Evolutionary conservation across 2,329 filamentous ascomycete genomes (phyloP).

Genomic region (Ophiosphaerella herpotricha): DNA sequence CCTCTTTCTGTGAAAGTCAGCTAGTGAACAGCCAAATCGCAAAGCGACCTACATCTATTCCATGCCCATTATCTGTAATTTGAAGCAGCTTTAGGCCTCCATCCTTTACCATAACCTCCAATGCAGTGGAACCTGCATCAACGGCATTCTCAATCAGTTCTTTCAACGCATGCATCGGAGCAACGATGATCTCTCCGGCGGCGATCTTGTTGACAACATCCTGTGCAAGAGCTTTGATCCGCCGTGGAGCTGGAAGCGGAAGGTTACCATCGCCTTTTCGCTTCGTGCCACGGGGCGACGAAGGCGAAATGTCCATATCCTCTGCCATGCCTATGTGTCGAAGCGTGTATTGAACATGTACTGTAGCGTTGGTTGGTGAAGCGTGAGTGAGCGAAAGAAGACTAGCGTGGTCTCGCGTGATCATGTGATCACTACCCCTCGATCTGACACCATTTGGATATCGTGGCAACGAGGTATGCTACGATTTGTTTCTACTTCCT

Average conservation of each 20-base stretch:
- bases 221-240: slow-evolving; percentile 78
- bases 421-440: slow-evolving; percentile 14
- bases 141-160: slow-evolving; percentile 97
- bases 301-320: slow-evolving; percentile 32
- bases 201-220: slow-evolving; percentile 99
- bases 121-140: slow-evolving; percentile 89
- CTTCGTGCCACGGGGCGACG: slow-evolving; percentile 42
- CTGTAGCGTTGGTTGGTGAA: slow-evolving; percentile 10
- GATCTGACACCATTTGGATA: too few species aligned
- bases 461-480: too few species aligned
- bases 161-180: slow-evolving; percentile 93
- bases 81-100: slow-evolving; percentile 93
- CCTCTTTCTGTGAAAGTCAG: slow-evolving; percentile 69
- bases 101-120: slow-evolving; percentile 93
- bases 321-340: slow-evolving; percentile 26
- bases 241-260: slow-evolving; percentile 45
- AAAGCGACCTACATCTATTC: slow-evolving; percentile 74
- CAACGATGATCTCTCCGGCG: slow-evolving; percentile 96
- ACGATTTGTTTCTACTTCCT: background rate
- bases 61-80: slow-evolving; percentile 95
- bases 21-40: slow-evolving; percentile 11
- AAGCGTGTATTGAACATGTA: slow-evolving; percentile 1
- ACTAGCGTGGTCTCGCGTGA: slow-evolving; percentile 16
- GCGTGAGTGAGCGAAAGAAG: background rate
- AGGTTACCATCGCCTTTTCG: slow-evolving; percentile 42